phyloP scores from a whole-genome alignment of 495 filamentous ascomycete species.

The Hypoxylon lenormandii region DNA sequence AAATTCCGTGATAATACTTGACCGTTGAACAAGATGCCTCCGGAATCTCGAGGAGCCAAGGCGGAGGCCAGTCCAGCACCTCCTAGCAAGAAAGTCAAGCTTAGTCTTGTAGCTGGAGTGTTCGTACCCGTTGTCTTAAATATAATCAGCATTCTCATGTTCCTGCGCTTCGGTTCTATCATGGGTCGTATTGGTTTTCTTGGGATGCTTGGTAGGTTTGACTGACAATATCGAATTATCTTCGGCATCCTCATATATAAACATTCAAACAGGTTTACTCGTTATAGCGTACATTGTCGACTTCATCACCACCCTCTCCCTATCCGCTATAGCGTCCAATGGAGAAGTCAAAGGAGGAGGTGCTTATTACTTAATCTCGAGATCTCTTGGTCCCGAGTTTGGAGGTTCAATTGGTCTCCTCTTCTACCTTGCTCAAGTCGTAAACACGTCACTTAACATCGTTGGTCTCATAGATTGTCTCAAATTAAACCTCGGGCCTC shows the following conservation, averaged over 20 bases:
- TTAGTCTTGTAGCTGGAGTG: conserved; percentile 81
- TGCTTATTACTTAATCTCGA: conserved; percentile 89
- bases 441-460: conserved; percentile 90
- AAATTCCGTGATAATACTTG: background rate
- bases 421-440: conserved; percentile 84
- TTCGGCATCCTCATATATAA: conserved; percentile 24
- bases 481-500: conserved; percentile 78
- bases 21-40: conserved; percentile 35
- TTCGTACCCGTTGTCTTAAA: conserved; percentile 89
- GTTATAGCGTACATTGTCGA: conserved; percentile 79
- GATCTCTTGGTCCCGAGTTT: conserved; percentile 87
- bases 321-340: conserved; percentile 90
- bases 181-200: conserved; percentile 81
- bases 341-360: conserved; percentile 89
- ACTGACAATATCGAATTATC: conserved; percentile 6
- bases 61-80: conserved; percentile 17
- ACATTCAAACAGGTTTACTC: conserved; percentile 70
- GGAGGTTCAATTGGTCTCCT: conserved; percentile 92
- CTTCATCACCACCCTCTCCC: conserved; percentile 83
- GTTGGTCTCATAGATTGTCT: conserved; percentile 88
- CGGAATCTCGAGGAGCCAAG: conserved; percentile 41
- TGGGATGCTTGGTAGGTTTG: conserved; percentile 77
- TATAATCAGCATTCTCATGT: conserved; percentile 94
- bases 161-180: conserved; percentile 83
- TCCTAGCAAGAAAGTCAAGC: conserved; percentile 63